Base-by-base conservation (phyloP, 1,284 basidiomycete species). In the Ustilago hordei region DNA sequence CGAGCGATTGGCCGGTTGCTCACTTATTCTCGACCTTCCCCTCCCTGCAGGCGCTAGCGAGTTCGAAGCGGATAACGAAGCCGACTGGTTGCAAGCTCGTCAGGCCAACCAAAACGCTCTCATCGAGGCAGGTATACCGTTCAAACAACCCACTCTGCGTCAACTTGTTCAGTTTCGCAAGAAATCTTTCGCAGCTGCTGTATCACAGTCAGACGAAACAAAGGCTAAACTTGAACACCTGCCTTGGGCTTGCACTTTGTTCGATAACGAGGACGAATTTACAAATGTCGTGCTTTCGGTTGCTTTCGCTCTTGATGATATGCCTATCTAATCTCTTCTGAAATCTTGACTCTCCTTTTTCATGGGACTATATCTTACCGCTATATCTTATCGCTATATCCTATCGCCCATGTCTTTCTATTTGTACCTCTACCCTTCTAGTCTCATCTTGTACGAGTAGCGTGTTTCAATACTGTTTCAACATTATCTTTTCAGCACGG, bases 211-310 rank as follows among this genome's bases (percentile, higher is more conserved):
- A 2, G 50, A 61, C 32, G 43, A 71, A 32, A 56, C 62, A 45
- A 55, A 69, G 32, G 56, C 61, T 15, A 67, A 79, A 56, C 61
- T 68, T 23, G 57, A 64, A 9, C 69, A 77, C 52, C 55, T 64
- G 11, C 68, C 64, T 11, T 77, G 75, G 75, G 64, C 63, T 19
- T 47, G 48, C 6, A 58, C 45, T 0, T 23, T 72, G 23, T 80
- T 82, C 52, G 80, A 81, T 58, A 64, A 67, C n/a, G 68, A 77
- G 41, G 81, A 82, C 60, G 75, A 73, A 32, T 82, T 82, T 38
- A 79, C 81, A 23, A 80, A 82, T 19, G 76, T 80, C n/a, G 74
- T 76, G 23, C 69, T 82, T 1, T 69, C 71, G 8, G 79, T 80
- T 12, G 79, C 80, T 3, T 76, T 82, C 60, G 81, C 79, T 34